phyloP scores from a whole-genome alignment of 768 basidiomycete species.

The Agaricus blazei region DNA sequence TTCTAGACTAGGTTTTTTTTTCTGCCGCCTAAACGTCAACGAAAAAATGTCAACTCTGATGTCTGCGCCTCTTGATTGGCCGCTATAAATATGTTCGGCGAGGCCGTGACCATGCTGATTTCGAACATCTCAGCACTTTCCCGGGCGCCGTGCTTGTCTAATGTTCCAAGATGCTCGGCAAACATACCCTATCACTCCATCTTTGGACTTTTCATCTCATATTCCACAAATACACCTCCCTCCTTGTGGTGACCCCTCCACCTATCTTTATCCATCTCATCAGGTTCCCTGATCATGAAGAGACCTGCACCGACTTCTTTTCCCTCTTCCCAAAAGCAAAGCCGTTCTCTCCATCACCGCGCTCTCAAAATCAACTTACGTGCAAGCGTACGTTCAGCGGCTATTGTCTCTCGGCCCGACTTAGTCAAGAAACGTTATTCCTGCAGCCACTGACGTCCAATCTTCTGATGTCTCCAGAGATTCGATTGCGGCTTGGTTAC shows the following conservation, averaged over 20 bases:
- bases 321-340: neutral
- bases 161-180: constrained; percentile 5
- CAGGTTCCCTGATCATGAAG: neutral
- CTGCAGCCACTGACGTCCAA: too few species aligned
- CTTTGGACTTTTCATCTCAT: neutral
- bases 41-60: neutral
- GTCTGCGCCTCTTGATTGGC: neutral
- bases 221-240: neutral
- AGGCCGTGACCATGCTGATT: neutral
- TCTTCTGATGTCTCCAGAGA: too few species aligned
- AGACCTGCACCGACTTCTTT: neutral
- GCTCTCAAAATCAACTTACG: neutral
- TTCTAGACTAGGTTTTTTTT: constrained; percentile 1
- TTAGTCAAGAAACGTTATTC: too few species aligned
- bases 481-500: too few species aligned
- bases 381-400: too few species aligned
- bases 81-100: neutral
- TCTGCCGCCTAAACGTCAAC: neutral
- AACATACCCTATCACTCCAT: neutral
- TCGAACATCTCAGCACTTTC: neutral
- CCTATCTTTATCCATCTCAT: neutral
- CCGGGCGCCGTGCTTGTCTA: constrained; percentile 6
- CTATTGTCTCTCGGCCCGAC: too few species aligned
- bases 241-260: neutral
- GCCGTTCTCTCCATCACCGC: neutral